Evolutionary conservation across 139 green algal genomes (phyloP).

Genomic region (Coelastrella sp.): DNA sequence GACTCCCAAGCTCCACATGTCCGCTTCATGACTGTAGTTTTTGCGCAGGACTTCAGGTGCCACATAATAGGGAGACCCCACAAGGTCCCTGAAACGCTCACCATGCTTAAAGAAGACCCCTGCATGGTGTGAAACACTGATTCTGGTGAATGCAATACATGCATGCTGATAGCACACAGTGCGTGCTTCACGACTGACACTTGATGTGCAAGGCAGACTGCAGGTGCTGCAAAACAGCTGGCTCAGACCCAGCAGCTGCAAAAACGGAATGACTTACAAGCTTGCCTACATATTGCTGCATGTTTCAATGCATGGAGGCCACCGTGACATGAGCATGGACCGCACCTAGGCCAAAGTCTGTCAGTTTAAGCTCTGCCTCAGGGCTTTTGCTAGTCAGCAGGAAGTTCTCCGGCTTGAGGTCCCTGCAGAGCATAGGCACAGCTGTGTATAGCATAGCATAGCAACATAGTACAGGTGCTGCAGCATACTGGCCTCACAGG

Average conservation of each 20-base stretch:
- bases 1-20: conserved; percentile 93
- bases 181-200: neutral
- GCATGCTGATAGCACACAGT: neutral
- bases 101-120: conserved; percentile 91
- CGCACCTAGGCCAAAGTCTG: conserved; percentile 89
- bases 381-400: conserved; percentile 77
- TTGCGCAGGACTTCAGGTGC: conserved; percentile 78
- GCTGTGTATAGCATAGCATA: too few relatives aligned
- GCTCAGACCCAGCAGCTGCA: too few relatives aligned
- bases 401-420: conserved; percentile 94
- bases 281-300: neutral
- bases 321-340: neutral
- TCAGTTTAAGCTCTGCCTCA: conserved; percentile 85
- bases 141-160: neutral
- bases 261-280: too few relatives aligned
- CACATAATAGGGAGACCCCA: conserved; percentile 84
- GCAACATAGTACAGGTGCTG: too few relatives aligned
- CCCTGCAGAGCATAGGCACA: conserved; percentile 4
- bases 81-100: conserved; percentile 87
- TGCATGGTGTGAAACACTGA: too few relatives aligned
- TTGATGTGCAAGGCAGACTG: neutral
- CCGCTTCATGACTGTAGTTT: conserved; percentile 74
- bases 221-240: neutral
- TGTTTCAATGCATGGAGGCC: too few relatives aligned
- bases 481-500: too few relatives aligned